These are phyloP conservation scores for Davidsoniella virescens DNA, from an alignment of 2,329 filamentous ascomycete genomes.

Conservation along the genomic window DNA sequence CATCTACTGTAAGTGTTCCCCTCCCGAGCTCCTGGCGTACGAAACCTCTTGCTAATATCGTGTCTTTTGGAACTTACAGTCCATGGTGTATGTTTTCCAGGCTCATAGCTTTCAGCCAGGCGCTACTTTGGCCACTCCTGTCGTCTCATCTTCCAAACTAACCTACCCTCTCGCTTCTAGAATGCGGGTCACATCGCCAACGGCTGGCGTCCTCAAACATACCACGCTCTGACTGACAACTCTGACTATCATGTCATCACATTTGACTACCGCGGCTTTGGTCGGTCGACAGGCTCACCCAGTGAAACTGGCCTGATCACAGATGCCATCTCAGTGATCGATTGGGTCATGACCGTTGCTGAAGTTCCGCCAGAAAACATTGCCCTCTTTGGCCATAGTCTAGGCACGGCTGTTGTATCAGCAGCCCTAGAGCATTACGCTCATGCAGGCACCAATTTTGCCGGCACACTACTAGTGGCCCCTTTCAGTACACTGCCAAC, in stretches of 20 bases:
- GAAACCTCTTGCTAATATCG: neutral
- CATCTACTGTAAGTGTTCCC: slow-evolving; percentile 29
- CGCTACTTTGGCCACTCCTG: slow-evolving; percentile 8
- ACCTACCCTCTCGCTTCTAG: slow-evolving; percentile 20
- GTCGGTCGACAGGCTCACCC: slow-evolving; percentile 62
- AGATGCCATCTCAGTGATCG: slow-evolving; percentile 57
- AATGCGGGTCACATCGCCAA: slow-evolving; percentile 82
- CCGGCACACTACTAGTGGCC: slow-evolving; percentile 63
- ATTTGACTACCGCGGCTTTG: slow-evolving; percentile 83
- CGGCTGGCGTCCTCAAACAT: slow-evolving; percentile 56
- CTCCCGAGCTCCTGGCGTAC: too few relatives aligned
- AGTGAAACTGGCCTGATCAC: slow-evolving; percentile 66
- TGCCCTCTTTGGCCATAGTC: slow-evolving; percentile 68
- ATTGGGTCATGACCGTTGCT: slow-evolving; percentile 52
- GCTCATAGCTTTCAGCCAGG: slow-evolving; percentile 9
- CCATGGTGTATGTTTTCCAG: slow-evolving; percentile 18
- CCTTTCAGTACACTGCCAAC: slow-evolving; percentile 60
- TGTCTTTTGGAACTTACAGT: neutral
- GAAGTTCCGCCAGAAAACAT: slow-evolving; percentile 55
- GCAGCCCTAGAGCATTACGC: slow-evolving; percentile 59
- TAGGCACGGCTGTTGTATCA: slow-evolving; percentile 71
- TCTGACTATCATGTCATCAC: slow-evolving; percentile 68
- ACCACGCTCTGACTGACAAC: slow-evolving; percentile 58
- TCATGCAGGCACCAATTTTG: slow-evolving; percentile 47
- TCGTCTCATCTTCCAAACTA: slow-evolving; percentile 32